Base-by-base conservation (phyloP, 306 rosid species). In the Aeschynomene evenia region DNA sequence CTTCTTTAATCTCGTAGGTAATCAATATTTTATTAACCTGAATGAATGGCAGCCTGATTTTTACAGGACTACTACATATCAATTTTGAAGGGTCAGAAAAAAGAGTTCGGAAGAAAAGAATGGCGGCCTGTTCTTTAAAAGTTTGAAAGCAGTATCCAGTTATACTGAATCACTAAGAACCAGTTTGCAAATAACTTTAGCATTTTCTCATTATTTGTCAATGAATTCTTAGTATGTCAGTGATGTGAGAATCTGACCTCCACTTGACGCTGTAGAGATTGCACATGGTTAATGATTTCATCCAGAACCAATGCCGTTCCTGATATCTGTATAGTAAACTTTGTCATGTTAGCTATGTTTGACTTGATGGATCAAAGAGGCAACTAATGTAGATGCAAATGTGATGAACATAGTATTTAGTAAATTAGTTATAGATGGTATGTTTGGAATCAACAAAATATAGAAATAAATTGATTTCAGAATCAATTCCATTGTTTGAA, bases 271-370 rank as follows among this genome's bases (percentile, higher is more conserved):
- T 94, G 98, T 28, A 94, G 81, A 60, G 90, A 94, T 56, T 94
- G 98, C 34, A 94, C 98, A 31, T 94, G 98, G 81, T 84, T 90
- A 89, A 94, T 94, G 78, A 88, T 94, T 82, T 94, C 95, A 78
- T 94, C 98, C 79, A 94, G 86, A 77, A 94, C 98, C 76, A 85
- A 68, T 28, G 98, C 97, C 5, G 96, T 94, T 34, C 98, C 95
- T 54, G 97, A 88, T 74, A 94, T 87, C 98, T 94, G 93, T 66
- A 76, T 21, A 67, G 60, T 36, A 72, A 83, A 76, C 14, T 16
- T 63, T 40, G 70, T 59, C 63, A 45, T 26, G 81, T 65, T 18
- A 80, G 51, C 39, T 63, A 69, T 72, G 28, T 50, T 65, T 24
- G 51, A 22, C 61, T 67, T 62, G 6, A 62, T n/a, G 28, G 21